A percentile compares a stretch with the other conserved stretches of the same genome.
phyloP scores from a whole-genome alignment of 768 basidiomycete species.

The Auricularia sp. region DNA sequence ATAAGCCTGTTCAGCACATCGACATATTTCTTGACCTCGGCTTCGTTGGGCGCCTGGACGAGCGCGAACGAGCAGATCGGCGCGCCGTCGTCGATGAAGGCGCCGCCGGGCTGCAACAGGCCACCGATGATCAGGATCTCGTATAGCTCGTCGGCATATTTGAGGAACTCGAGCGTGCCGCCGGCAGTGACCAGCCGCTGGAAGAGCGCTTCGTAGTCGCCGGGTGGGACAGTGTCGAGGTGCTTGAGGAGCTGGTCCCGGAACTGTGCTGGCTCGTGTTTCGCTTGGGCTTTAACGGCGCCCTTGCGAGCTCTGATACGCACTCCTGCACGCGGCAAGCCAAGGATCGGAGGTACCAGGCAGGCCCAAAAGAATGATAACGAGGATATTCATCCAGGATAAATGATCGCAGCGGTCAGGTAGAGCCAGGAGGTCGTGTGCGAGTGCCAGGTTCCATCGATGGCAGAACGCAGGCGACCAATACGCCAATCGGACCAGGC shows the following conservation, averaged over 20 bases:
- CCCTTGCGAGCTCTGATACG: slow-evolving; percentile 90
- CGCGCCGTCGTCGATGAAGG: slow-evolving; percentile 77
- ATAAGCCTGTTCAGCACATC: slow-evolving; percentile 94
- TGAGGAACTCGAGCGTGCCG: slow-evolving; percentile 85
- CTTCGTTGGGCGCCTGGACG: slow-evolving; percentile 70
- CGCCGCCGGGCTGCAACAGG: slow-evolving; percentile 91
- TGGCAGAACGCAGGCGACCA: too few relatives aligned
- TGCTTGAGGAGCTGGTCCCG: slow-evolving; percentile 89
- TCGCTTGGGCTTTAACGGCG: slow-evolving; percentile 83
- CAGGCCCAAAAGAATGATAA: too few relatives aligned
- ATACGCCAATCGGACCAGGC: too few relatives aligned
- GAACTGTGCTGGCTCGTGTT: slow-evolving; percentile 90
- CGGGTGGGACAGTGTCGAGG: slow-evolving; percentile 67
- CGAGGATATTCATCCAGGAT: neutral
- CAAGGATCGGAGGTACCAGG: neutral
- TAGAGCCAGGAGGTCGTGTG: neutral
- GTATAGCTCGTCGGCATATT: slow-evolving; percentile 95
- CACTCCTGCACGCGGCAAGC: slow-evolving; percentile 29
- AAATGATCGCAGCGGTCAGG: neutral
- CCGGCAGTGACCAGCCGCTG: slow-evolving; percentile 87
- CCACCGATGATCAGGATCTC: slow-evolving; percentile 94
- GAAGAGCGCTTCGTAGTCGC: slow-evolving; percentile 74
- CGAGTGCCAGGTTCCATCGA: neutral
- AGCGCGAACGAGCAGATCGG: slow-evolving; percentile 83
- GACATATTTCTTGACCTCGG: slow-evolving; percentile 77